Percentiles rank a stretch among this genome's conserved stretches.
Evolutionary conservation across 495 filamentous ascomycete species (phyloP).

Genomic region (Apodospora peruviana): DNA sequence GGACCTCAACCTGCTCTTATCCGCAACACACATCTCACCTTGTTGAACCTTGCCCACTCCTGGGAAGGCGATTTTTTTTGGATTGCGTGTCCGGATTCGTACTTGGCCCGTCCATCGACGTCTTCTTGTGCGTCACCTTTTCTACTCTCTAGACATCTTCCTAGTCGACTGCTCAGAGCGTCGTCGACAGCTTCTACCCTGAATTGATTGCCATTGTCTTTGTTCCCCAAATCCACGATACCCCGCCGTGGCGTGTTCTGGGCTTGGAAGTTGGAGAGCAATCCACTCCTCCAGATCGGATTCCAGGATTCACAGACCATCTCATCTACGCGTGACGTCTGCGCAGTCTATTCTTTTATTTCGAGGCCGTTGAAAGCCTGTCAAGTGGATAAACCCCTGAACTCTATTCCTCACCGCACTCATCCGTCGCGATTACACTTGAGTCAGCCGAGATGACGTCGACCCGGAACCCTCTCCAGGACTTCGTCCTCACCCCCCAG

Average conservation of each 20-base stretch:
- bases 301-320: not conserved
- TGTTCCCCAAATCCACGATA: conserved; percentile 3
- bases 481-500: conserved; percentile 64
- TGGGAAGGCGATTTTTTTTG: conserved; percentile 1
- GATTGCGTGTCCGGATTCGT: not conserved
- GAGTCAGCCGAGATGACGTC: conserved; percentile 41
- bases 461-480: conserved; percentile 32
- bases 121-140: not conserved
- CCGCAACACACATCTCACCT: conserved; percentile 3
- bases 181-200: not conserved
- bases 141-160: not conserved
- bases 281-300: not conserved
- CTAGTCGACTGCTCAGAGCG: not conserved
- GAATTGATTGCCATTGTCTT: not conserved
- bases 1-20: not conserved
- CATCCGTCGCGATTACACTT: conserved; percentile 2
- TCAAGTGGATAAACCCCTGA: not conserved
- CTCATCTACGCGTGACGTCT: not conserved
- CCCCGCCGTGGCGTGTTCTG: conserved; percentile 10
- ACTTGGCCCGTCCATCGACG: not conserved
- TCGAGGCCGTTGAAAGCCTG: not conserved
- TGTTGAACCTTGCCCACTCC: not conserved
- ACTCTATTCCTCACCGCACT: not conserved
- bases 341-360: not conserved
- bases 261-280: too few species aligned